Evolutionary conservation across 1,139 yeast genomes (phyloP).

Genomic region (Kurtzmaniella quercitrusa): DNA sequence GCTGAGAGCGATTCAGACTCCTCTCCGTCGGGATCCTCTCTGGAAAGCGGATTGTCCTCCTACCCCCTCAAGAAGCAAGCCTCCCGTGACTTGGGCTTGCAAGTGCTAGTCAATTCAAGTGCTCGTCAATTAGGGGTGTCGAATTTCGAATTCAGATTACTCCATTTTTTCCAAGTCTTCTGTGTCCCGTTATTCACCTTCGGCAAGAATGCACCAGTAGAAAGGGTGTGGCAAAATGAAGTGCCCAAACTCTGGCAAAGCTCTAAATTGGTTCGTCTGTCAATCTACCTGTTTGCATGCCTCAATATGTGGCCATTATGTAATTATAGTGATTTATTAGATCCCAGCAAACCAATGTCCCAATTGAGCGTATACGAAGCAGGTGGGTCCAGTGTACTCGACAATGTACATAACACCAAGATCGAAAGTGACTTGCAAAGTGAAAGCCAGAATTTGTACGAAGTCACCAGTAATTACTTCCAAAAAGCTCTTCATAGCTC

Average conservation of each 20-base stretch:
- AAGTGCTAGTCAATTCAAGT: slow-evolving; percentile 1
- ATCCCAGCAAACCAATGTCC: neutral
- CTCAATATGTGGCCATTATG: slow-evolving; percentile 16
- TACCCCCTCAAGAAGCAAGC: too few species aligned
- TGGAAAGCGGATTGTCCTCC: neutral
- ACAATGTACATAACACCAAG: neutral
- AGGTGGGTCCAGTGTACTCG: neutral
- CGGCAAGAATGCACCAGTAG: slow-evolving; percentile 19
- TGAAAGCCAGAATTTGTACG: neutral
- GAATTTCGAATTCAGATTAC: slow-evolving; percentile 26
- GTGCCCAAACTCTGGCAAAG: slow-evolving; percentile 22
- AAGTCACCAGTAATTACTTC: neutral
- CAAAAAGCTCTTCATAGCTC: neutral
- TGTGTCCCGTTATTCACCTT: slow-evolving; percentile 23
- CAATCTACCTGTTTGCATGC: slow-evolving; percentile 22
- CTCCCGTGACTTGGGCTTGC: neutral
- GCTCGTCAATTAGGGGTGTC: slow-evolving; percentile 19
- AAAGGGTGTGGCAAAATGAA: slow-evolving; percentile 22
- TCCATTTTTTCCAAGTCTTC: slow-evolving; percentile 24
- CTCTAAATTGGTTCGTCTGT: slow-evolving; percentile 19
- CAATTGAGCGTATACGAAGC: neutral
- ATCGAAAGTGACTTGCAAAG: neutral
- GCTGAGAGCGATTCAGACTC: neutral
- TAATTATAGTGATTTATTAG: slow-evolving; percentile 9
- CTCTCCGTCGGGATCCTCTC: neutral